Evolutionary conservation across 129 eudicot genomes (phyloP).

Genomic region (Pulicaria dysenterica): DNA sequence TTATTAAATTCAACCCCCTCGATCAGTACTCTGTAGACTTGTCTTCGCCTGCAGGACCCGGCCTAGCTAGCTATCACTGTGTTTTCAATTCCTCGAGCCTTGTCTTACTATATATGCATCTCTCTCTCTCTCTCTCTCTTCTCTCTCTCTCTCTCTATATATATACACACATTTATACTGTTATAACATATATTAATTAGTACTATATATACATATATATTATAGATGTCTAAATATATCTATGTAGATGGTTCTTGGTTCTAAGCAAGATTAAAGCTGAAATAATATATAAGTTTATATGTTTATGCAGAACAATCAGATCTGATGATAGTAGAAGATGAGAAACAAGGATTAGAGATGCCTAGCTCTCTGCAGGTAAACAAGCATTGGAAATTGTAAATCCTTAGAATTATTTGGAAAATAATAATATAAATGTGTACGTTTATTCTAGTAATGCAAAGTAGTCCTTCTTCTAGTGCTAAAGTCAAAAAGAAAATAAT

Average conservation of each 20-base stretch:
- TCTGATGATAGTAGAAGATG: constrained; percentile 38
- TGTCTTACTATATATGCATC: constrained; percentile 48
- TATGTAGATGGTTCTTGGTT: constrained; percentile 19
- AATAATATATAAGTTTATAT: constrained; percentile 29
- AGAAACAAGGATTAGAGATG: constrained; percentile 37
- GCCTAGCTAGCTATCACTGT: constrained; percentile 27
- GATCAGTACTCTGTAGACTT: constrained; percentile 35
- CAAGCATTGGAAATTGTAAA: constrained; percentile 33
- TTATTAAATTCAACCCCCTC: constrained; percentile 40
- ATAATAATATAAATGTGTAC: background rate
- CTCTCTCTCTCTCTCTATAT: background rate
- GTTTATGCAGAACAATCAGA: constrained; percentile 54
- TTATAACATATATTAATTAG: background rate
- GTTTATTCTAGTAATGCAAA: constrained; percentile 31
- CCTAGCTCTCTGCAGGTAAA: constrained; percentile 32
- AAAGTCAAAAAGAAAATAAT: constrained; percentile 34
- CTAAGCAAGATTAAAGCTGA: constrained; percentile 36
- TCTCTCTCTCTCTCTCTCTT: constrained; percentile 20
- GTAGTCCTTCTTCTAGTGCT: constrained; percentile 24
- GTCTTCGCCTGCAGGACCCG: constrained; percentile 39
- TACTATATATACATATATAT: background rate
- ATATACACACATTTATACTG: background rate
- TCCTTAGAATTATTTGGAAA: constrained; percentile 21
- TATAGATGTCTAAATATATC: constrained; percentile 1
- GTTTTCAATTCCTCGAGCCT: constrained; percentile 56